Base-by-base conservation (phyloP, 106 monocot genomes). In the Posidonia australis region DNA sequence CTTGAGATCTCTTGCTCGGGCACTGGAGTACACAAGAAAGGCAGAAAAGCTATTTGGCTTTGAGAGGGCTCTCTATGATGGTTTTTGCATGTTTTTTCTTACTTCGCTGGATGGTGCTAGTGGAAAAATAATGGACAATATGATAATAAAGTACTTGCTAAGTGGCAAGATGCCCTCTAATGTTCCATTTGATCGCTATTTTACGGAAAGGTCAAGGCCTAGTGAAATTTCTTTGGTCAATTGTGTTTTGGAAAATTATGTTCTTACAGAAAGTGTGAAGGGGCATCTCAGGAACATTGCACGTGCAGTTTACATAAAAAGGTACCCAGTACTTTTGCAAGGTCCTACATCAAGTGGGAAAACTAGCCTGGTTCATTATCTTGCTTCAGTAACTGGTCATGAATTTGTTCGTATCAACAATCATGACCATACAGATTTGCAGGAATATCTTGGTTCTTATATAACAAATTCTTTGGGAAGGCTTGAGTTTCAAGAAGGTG, bases 281-380 rank as follows among this genome's bases (percentile, higher is more conserved):
- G 73, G 72, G 24, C 84, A 96, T 71, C 76, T 96, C 24, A 80
- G 59, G 51, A 90, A 87, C 70, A 79, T 96, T 69, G 84, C 87
- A n/a, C 82, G 96, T 67, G 96, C 96, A 26, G 78, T 96, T 31
- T 87, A 61, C 72, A 87, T 90, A 53, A 96, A 84, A 71, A 84
- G 67, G 70, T 96, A 96, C 31, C 96, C 96, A 19, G 96, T 96
- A 55, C 76, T 96, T 13, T 67, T 96, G 31, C 96, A 96, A 76
- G 96, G 96, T n/a, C 96, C 96, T 23, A 96, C 96, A 48, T 96
- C 96, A 29, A 96, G 96, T 79, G 96, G 96, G n/a, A 96, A 96
- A 54, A 96, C 96, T 58, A 96, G 96, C 64, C 84, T 96, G 49
- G 82, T 96, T 63, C 84, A 66, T 13, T 83, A 82, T 77, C 84